Conservation (phyloP, 1,284 basidiomycete genomes). For the Pseudozyma hubeiensis region DNA sequence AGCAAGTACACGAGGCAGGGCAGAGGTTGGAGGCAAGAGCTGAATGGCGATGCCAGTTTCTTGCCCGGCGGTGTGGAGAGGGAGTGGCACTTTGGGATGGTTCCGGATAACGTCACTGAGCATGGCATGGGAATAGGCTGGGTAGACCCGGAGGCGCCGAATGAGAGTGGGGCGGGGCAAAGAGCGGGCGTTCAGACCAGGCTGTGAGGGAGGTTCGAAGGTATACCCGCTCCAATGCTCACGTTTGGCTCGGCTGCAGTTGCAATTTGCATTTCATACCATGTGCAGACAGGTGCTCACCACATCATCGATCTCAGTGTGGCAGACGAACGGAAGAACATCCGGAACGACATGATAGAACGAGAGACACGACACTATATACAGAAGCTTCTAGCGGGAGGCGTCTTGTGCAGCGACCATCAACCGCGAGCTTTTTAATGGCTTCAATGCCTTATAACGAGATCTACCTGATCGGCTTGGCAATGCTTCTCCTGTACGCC, state of each 20-base stretch:
- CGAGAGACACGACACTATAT: too few species aligned
- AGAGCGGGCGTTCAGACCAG: constrained; percentile 15
- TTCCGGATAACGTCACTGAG: constrained; percentile 56
- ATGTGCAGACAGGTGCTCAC: too few species aligned
- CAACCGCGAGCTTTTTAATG: constrained; percentile 22
- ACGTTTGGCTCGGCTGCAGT: too few species aligned
- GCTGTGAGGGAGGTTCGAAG: constrained; percentile 14
- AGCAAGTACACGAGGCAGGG: constrained; percentile 51
- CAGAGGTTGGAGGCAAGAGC: constrained; percentile 40
- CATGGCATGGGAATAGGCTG: constrained; percentile 57
- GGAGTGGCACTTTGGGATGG: constrained; percentile 76
- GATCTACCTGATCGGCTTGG: constrained; percentile 21
- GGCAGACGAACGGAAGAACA: too few species aligned
- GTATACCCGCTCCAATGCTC: too few species aligned
- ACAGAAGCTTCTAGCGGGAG: constrained; percentile 20
- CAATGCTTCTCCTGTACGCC: constrained; percentile 37
- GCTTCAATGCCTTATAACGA: too few species aligned
- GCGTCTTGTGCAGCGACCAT: neutral
- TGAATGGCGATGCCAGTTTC: constrained; percentile 59
- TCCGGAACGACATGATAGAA: neutral
- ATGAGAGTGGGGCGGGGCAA: neutral
- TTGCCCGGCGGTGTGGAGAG: constrained; percentile 74
- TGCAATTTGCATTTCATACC: too few species aligned
- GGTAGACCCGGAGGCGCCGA: constrained; percentile 43
- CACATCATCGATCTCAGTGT: too few species aligned